Percentiles rank a stretch among this genome's conserved stretches.
phyloP scores from a whole-genome alignment of 2,329 filamentous ascomycete species.

The Epichloe uncinata region DNA sequence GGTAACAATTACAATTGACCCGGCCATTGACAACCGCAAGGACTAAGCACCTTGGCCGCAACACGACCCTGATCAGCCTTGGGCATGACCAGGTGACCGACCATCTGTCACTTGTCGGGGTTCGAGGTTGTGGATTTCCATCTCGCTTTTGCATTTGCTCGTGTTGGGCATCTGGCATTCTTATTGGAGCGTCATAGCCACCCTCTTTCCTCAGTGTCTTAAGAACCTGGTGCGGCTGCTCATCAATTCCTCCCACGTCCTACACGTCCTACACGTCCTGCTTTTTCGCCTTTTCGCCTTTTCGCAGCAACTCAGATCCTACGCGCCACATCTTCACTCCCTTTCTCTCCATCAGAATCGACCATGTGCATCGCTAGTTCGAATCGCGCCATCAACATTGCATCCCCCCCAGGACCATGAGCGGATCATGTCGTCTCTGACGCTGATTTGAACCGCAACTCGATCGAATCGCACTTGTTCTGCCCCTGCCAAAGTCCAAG shows the following conservation, averaged over 20 bases:
- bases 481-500: neutral
- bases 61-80: neutral
- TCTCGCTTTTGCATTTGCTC: neutral
- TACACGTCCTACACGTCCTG: too few relatives aligned
- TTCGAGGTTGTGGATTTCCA: neutral
- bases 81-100: neutral
- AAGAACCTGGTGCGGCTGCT: neutral
- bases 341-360: neutral
- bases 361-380: slow-evolving; percentile 9
- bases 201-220: neutral
- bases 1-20: too few relatives aligned
- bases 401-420: slow-evolving; percentile 23
- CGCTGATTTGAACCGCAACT: neutral
- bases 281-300: neutral
- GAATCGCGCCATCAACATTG: slow-evolving; percentile 13
- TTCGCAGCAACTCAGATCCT: neutral
- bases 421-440: slow-evolving; percentile 9
- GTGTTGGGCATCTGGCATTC: neutral
- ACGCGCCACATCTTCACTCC: neutral
- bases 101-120: neutral
- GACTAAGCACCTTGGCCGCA: too few relatives aligned
- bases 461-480: neutral
- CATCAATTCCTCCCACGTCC: neutral
- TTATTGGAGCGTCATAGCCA: neutral
- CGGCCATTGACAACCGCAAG: too few relatives aligned